Evolutionary conservation across 768 basidiomycete species (phyloP).

Genomic region (Amanita pseudoporphyria): DNA sequence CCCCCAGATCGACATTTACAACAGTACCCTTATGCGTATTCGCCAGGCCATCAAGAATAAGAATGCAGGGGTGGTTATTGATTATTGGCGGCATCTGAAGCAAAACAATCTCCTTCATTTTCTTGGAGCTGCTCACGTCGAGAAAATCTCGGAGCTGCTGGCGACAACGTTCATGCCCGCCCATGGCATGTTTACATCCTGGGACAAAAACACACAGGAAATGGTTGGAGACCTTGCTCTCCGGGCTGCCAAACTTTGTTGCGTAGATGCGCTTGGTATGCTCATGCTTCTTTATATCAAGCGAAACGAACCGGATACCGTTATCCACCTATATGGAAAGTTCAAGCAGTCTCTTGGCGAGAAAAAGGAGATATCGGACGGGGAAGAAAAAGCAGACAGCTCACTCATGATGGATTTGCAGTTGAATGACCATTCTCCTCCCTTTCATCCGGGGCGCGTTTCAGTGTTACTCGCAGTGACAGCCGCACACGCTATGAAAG

Average conservation of each 20-base stretch:
- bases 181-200: background rate
- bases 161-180: constrained; percentile 12
- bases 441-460: constrained; percentile 21
- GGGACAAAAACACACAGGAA: background rate
- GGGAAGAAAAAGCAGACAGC: constrained; percentile 10
- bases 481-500: constrained; percentile 50
- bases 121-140: constrained; percentile 33
- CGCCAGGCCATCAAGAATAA: constrained; percentile 24
- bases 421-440: constrained; percentile 9
- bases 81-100: constrained; percentile 35
- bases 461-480: constrained; percentile 41
- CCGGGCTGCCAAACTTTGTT: background rate
- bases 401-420: constrained; percentile 14
- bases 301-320: background rate
- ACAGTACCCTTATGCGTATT: constrained; percentile 28
- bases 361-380: background rate
- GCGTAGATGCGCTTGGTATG: background rate
- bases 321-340: constrained; percentile 2
- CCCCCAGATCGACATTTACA: constrained; percentile 16
- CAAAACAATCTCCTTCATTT: constrained; percentile 32
- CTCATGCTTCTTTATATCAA: constrained; percentile 2
- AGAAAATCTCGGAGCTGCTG: constrained; percentile 24
- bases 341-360: background rate
- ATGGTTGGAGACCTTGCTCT: background rate
- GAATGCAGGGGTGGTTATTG: constrained; percentile 20